Evolutionary conservation across 2,329 filamentous ascomycete species (phyloP).

Genomic region (Xylariaceae sp.): DNA sequence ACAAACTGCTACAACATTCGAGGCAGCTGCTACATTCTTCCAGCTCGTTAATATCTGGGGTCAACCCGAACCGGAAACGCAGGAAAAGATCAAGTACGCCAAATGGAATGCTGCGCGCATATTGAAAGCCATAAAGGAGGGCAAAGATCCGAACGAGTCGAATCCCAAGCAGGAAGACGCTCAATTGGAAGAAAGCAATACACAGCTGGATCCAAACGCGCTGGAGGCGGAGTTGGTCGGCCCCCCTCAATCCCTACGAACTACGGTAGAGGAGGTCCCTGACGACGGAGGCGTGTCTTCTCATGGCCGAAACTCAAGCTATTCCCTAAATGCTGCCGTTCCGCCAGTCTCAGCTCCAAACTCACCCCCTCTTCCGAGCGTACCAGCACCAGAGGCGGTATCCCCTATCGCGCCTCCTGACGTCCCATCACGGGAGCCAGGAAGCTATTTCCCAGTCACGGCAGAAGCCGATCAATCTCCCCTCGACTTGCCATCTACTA

Average conservation of each 20-base stretch:
- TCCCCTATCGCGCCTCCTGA: constrained; percentile 32
- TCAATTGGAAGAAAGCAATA: constrained; percentile 40
- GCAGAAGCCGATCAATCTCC: constrained; percentile 17
- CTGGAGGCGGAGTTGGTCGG: constrained; percentile 56
- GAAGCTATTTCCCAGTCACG: constrained; percentile 29
- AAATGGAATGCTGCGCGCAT: constrained; percentile 95
- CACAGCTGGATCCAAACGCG: constrained; percentile 56
- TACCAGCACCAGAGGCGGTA: constrained; percentile 29
- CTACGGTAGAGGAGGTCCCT: constrained; percentile 49
- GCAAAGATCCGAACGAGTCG: constrained; percentile 84
- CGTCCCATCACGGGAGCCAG: constrained; percentile 25
- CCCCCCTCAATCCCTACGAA: constrained; percentile 35
- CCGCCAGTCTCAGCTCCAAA: constrained; percentile 37
- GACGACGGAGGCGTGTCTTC: constrained; percentile 37
- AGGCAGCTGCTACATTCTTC: constrained; percentile 87
- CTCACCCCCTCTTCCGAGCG: constrained; percentile 29
- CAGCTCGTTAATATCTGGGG: constrained; percentile 85
- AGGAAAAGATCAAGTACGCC: constrained; percentile 88
- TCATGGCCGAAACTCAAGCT: constrained; percentile 19
- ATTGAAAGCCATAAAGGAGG: constrained; percentile 81
- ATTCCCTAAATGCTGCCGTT: constrained; percentile 29
- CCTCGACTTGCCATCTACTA: constrained; percentile 30
- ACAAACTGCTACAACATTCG: constrained; percentile 90
- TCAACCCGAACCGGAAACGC: constrained; percentile 64
- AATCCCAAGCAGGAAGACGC: constrained; percentile 65